phyloP scores from a whole-genome alignment of 164 flowering plant genomes.

The Magnolia sinica region DNA sequence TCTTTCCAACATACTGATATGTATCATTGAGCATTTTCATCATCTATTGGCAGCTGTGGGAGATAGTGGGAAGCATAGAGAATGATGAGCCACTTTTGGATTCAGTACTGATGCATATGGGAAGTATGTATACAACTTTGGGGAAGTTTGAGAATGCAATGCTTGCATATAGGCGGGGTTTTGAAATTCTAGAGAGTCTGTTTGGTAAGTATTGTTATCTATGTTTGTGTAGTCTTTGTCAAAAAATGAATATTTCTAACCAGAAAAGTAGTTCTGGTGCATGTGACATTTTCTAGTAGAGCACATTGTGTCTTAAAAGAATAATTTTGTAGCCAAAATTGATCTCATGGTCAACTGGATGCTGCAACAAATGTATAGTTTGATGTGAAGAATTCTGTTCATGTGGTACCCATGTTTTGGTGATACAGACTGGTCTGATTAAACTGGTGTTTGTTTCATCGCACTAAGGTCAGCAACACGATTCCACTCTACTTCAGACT shows the following conservation, averaged over 20 bases:
- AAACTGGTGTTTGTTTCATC: too few relatives aligned
- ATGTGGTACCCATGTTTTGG: too few relatives aligned
- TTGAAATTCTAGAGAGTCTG: conserved; percentile 46
- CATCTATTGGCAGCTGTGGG: conserved; percentile 41
- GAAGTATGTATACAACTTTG: conserved; percentile 68
- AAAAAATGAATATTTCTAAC: neutral
- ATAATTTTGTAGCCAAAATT: too few relatives aligned
- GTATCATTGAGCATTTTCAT: neutral
- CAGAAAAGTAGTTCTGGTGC: neutral
- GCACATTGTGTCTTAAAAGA: too few relatives aligned
- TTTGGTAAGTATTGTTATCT: conserved; percentile 45
- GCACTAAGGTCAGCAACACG: too few relatives aligned
- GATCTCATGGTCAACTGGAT: too few relatives aligned
- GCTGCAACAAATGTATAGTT: too few relatives aligned
- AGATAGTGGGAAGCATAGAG: conserved; percentile 39
- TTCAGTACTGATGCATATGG: conserved; percentile 80
- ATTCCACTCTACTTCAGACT: too few relatives aligned
- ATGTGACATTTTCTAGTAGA: too few relatives aligned
- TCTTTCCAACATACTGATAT: neutral
- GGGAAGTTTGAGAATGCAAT: conserved; percentile 62
- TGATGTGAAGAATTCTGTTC: too few relatives aligned
- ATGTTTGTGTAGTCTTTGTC: neutral
- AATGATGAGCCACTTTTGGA: conserved; percentile 64
- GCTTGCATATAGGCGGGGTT: conserved; percentile 44
- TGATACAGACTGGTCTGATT: too few relatives aligned